Evolutionary conservation across 768 basidiomycete species (phyloP), one percentile per base, ranked within the genome.

Genomic region (Agrocybe pediades): DNA sequence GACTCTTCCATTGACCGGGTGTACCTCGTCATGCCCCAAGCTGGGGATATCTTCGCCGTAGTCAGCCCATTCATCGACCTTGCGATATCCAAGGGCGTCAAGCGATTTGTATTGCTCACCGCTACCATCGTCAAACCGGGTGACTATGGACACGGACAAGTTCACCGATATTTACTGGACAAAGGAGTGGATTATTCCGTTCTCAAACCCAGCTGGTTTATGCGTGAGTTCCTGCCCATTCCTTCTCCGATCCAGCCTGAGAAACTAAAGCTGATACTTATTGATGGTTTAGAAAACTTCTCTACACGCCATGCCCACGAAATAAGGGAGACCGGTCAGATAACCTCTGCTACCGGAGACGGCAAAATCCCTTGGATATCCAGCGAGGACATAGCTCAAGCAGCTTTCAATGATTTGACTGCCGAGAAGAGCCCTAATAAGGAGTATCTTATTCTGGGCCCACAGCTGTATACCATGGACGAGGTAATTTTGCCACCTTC

Each of bases 11-110:
- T 65, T 33, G 60, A 65, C 30, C 58, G 65, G 17, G 30, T 65
- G 9, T 65, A 63, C 54, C 41, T 71, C 21, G 53, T 70, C 5
- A 59, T 56, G 2, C 55, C 61, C 7, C n/a, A 17, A 1, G 30
- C 55, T 9, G 6, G 40, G 11, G 65, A 67, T 41, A 21, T 41
- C 6, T 51, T 60, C 13, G 21, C 54, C 0, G 21, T 44, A n/a
- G 54, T 68, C 46, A 65, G 65, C 41, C 49, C 64, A 3, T 70
- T 71, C 51, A 63, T 71, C 49, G 68, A 71, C 9, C 44, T n/a
- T n/a, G n/a, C n/a, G n/a, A n/a, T n/a, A n/a, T n/a, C n/a, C n/a
- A n/a, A n/a, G n/a, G n/a, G n/a, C n/a, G n/a, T n/a, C n/a, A n/a
- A n/a, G n/a, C n/a, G n/a, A n/a, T n/a, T n/a, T n/a, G n/a, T n/a